Evolutionary conservation across 139 green algal genomes (phyloP), one percentile per base, ranked within the genome.

Genomic region (Raphidocelis subcapitata): DNA sequence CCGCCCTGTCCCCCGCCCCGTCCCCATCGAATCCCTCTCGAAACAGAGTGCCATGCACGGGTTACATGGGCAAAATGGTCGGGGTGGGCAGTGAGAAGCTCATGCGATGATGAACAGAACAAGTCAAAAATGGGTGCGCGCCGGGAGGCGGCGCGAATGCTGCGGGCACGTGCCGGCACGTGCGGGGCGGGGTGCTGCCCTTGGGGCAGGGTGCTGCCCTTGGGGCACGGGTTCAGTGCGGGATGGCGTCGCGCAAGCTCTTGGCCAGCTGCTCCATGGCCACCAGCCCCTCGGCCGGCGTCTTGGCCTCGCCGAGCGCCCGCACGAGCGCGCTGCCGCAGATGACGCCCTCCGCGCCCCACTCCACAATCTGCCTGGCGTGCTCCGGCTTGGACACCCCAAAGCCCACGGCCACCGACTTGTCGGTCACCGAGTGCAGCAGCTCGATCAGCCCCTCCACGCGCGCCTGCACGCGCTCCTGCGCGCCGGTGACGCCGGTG

Each of bases 301-400:
- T 88, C 5, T n/a, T n/a, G 0, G 88, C 81, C 72, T 96, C 92
- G 0, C 90, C 93, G 14, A 99, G 81, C 1, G 90, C 85, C 59
- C 80, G 84, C 5, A 99, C 96, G 24, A 99, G 79, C 24, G 94
- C 94, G 56, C 80, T 93, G 37, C 96, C 96, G 52, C 95, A 93
- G 70, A 99, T 99, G 24, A 99, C 93, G 46, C 96, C 96, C 64
- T 99, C 95, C 1, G 96, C 95, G 35, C 96, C 96, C 96, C 92
- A 98, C 16, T 80, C 69, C 65, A 85, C 79, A 14, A 99, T 84
- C 80, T 97, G 84, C 75, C 79, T 44, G 1, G 87, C 90, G 32
- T 97, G 90, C 74, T 97, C 93, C 2, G 87, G 84, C 2, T 81
- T 81, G 1, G 91, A 97, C 0, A 99, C 92, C 24, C 96, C 96